phyloP scores from a whole-genome alignment of 2,329 filamentous ascomycete genomes.

The Akanthomyces uredinophilus region DNA sequence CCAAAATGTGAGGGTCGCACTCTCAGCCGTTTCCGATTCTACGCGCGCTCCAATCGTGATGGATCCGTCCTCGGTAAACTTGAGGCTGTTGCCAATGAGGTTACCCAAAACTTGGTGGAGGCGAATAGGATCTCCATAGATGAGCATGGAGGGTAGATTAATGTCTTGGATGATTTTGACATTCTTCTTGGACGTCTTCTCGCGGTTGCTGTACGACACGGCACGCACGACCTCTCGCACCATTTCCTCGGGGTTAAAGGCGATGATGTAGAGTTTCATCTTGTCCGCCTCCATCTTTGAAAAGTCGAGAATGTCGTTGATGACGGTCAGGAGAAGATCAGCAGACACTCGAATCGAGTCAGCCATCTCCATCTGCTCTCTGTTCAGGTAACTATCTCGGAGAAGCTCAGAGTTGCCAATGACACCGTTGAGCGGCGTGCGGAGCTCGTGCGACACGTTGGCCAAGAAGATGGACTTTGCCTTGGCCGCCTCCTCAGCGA shows the following conservation, averaged over 20 bases:
- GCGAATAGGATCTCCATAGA: constrained; percentile 61
- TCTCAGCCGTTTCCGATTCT: constrained; percentile 64
- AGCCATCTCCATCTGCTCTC: constrained; percentile 77
- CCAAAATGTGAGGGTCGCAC: constrained; percentile 74
- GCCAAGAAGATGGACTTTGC: constrained; percentile 78
- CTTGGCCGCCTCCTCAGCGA: constrained; percentile 78
- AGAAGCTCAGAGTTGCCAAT: constrained; percentile 85
- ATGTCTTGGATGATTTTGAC: constrained; percentile 66
- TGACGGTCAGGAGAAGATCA: constrained; percentile 82
- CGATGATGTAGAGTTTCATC: constrained; percentile 72
- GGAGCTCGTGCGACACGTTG: constrained; percentile 75
- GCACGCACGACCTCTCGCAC: constrained; percentile 62
- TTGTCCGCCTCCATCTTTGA: constrained; percentile 89
- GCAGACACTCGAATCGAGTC: constrained; percentile 83
- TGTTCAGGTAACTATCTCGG: constrained; percentile 67
- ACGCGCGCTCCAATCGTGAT: constrained; percentile 77
- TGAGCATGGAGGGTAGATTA: constrained; percentile 67
- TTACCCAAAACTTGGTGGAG: constrained; percentile 71
- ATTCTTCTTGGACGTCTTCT: constrained; percentile 57
- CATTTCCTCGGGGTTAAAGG: constrained; percentile 63
- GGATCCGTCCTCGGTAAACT: constrained; percentile 83
- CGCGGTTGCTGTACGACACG: constrained; percentile 60
- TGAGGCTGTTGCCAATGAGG: constrained; percentile 86
- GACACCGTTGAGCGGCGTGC: constrained; percentile 79
- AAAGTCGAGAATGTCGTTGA: constrained; percentile 94